Base-by-base conservation (phyloP, 2,329 filamentous ascomycete species). In the Diaporthe amygdali region DNA sequence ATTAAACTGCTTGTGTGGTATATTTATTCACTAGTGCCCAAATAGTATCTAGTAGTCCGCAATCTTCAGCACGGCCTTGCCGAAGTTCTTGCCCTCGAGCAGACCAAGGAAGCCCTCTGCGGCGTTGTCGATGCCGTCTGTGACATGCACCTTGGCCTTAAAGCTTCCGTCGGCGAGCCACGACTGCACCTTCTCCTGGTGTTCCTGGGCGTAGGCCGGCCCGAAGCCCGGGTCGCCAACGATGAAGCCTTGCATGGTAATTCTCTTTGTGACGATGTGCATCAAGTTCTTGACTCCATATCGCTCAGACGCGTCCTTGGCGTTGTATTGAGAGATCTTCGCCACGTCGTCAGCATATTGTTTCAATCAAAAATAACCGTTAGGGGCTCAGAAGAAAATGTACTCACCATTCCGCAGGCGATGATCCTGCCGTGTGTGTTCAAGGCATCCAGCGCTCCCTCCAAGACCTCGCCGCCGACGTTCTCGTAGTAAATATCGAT, bases 21-120 rank as follows among this genome's bases (percentile, higher is more conserved):
- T 64, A 22, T 10, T n/a, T 25, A 14, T 3, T 4, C 3, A 44
- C 27, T 34, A 5, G 1, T 20, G 6, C 6, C 3, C n/a, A 15
- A 1, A 34, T 14, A 20, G 20, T 2, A 56, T 47, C 54, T 64
- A 73, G 10, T 61, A 72, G 51, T 76, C 73, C 39, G 72, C 71
- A 67, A 88, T 81, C 85, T 94, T 93, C 77, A 96, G 78, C 27
- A 96, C 88, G 20, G 94, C 93, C 88, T 97, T 97, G 76, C 94
- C 94, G 82, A 95, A 93, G 84, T 97, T 97, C 81, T 93, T 88
- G 59, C 94, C 94, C 77, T 89, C 80, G 68, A 96, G 86, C 85
- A 97, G 91, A 15, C 90, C 93, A 15, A 96, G 82, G 72, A 97
- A 86, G 0, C 92, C 94, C 70, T 95, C 89, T 7, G 90, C 84